phyloP scores from a whole-genome alignment of 2,329 filamentous ascomycete genomes.

The Leptographium wingfieldii region DNA sequence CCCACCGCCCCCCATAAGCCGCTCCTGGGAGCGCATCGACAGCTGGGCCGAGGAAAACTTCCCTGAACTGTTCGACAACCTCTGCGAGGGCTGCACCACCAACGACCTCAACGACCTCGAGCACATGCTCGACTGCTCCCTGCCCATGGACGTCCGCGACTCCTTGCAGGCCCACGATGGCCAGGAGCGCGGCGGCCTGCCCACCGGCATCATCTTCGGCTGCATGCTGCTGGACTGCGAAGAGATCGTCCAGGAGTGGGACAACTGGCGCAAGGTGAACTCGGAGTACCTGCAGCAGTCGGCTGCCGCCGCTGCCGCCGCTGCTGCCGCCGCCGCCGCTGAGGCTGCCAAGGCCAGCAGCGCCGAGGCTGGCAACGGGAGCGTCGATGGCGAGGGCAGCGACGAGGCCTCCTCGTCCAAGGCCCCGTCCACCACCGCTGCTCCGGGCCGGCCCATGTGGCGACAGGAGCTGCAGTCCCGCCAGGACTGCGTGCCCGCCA shows the following conservation, averaged over 20 bases:
- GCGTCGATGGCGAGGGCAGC: conserved; percentile 48
- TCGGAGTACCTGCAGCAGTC: conserved; percentile 67
- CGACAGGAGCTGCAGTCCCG: conserved; percentile 70
- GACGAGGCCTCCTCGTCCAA: conserved; percentile 56
- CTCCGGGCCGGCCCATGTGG: conserved; percentile 50
- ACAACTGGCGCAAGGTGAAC: conserved; percentile 90
- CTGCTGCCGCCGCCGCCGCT: conserved; percentile 61
- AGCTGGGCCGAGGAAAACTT: conserved; percentile 91
- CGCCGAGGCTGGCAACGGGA: conserved; percentile 22
- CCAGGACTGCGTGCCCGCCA: conserved; percentile 79
- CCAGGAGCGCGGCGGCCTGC: conserved; percentile 85
- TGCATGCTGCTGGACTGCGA: conserved; percentile 96
- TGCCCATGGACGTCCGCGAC: conserved; percentile 87
- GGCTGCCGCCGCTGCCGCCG: conserved; percentile 48
- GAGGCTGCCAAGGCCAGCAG: conserved; percentile 20
- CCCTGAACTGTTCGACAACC: conserved; percentile 82
- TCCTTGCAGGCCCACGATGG: conserved; percentile 86
- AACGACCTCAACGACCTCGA: conserved; percentile 97
- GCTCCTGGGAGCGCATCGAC: conserved; percentile 93
- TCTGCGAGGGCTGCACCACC: conserved; percentile 80
- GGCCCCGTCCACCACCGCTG: conserved; percentile 32
- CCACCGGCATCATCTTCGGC: conserved; percentile 86
- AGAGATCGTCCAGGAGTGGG: conserved; percentile 96
- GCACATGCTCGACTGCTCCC: conserved; percentile 85
- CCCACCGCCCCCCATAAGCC: conserved; percentile 71